A percentile compares a stretch with the other conserved stretches of the same genome.
Conservation (phyloP, 768 basidiomycete species). For the Pulveroboletus sp. region DNA sequence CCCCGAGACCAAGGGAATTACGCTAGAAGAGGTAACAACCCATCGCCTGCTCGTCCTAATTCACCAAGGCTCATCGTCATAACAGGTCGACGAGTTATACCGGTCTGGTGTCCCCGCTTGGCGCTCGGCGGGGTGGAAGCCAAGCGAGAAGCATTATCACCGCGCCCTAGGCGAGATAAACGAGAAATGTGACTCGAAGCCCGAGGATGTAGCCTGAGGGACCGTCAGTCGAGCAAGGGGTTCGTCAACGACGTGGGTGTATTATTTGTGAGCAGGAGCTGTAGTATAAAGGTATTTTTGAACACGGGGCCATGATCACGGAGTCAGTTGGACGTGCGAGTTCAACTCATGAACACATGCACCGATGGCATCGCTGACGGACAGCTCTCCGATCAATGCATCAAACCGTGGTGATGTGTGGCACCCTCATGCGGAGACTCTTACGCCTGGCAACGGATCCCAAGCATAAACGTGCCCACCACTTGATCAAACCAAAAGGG, state of each 20-base stretch:
- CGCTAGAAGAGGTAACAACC: conserved; percentile 49
- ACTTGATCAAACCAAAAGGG: neutral
- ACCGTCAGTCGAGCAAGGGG: neutral
- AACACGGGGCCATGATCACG: neutral
- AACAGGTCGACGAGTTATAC: conserved; percentile 70
- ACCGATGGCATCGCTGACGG: neutral
- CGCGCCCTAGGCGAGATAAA: conserved; percentile 1
- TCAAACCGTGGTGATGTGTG: neutral
- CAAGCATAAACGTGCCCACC: neutral
- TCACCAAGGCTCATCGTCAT: neutral
- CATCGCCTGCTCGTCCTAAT: neutral
- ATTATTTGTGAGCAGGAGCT: neutral
- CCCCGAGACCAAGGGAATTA: conserved; percentile 78
- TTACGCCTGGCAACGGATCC: neutral
- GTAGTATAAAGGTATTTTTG: neutral
- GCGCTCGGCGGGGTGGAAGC: conserved; percentile 57
- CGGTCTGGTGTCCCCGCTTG: conserved; percentile 63
- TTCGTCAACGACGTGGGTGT: neutral
- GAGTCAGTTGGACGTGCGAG: neutral
- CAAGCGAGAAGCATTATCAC: conserved; percentile 38
- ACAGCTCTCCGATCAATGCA: neutral
- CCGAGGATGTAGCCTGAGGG: conserved; percentile 1
- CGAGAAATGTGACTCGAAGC: conserved; percentile 26
- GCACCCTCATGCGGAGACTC: neutral
- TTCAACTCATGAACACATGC: neutral